Conservation (phyloP, 352 stramenopile genomes). For the Pythium brachiatum region DNA sequence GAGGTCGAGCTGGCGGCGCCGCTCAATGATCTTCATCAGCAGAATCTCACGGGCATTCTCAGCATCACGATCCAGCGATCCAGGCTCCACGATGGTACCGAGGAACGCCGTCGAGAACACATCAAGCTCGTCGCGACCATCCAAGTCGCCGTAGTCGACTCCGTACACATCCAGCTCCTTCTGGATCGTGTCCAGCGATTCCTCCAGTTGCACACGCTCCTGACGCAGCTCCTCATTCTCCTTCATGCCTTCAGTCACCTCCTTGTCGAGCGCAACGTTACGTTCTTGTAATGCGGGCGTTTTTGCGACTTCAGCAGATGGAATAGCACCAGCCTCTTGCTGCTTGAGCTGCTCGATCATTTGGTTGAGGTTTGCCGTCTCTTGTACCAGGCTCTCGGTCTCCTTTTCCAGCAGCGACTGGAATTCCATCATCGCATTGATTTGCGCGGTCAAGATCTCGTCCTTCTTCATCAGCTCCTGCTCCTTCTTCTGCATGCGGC, state of each 20-base stretch:
- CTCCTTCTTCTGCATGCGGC: conserved; percentile 44
- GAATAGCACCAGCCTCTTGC: conserved; percentile 51
- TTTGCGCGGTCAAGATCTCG: conserved; percentile 44
- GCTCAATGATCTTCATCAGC: conserved; percentile 53
- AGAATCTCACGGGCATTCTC: conserved; percentile 59
- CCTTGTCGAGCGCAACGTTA: conserved; percentile 59
- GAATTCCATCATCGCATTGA: conserved; percentile 45
- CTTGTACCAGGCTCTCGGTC: conserved; percentile 48
- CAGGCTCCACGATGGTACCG: conserved; percentile 51
- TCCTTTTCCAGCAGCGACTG: conserved; percentile 56
- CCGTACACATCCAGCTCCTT: conserved; percentile 60
- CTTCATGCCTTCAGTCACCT: conserved; percentile 66
- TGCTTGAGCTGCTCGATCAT: conserved; percentile 62
- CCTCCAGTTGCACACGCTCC: conserved; percentile 48
- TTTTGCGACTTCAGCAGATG: conserved; percentile 62
- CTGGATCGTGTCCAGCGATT: conserved; percentile 52
- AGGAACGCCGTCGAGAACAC: conserved; percentile 73
- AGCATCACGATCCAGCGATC: conserved; percentile 58
- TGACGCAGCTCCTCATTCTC: conserved; percentile 69
- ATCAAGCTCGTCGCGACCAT: conserved; percentile 46
- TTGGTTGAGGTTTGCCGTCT: conserved; percentile 48
- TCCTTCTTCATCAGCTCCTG: conserved; percentile 58
- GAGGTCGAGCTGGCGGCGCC: conserved; percentile 49
- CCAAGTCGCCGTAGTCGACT: conserved; percentile 54
- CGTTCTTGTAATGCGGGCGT: conserved; percentile 50